Evolutionary conservation across 73 alveolate genomes (phyloP).

Genomic region (Tetrahymena thermophila): DNA sequence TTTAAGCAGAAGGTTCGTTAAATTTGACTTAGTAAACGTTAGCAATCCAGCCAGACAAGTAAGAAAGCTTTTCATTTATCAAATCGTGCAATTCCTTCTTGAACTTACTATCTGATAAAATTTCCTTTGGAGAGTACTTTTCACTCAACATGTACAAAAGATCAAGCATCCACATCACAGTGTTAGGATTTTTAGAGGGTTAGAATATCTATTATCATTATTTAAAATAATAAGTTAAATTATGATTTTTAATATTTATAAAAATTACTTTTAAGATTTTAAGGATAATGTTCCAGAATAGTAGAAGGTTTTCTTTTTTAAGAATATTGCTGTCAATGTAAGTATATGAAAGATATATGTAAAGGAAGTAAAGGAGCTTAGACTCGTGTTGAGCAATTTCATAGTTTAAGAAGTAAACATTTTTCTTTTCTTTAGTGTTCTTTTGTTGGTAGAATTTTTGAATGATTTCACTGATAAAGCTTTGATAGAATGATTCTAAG

Average conservation of each 20-base stretch:
- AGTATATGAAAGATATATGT: constrained; percentile 16
- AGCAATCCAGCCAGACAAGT: constrained; percentile 7
- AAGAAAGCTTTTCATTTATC: constrained; percentile 32
- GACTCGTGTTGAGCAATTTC: constrained; percentile 17
- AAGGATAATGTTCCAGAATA: constrained; percentile 23
- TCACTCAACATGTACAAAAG: constrained; percentile 14
- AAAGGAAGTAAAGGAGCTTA: constrained; percentile 11
- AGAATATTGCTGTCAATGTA: constrained; percentile 14
- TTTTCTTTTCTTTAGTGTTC: constrained; percentile 17
- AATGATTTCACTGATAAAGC: constrained; percentile 5
- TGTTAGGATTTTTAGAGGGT: constrained; percentile 30
- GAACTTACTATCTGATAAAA: constrained; percentile 13
- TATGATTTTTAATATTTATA: not conserved
- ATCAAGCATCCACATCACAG: constrained; percentile 29
- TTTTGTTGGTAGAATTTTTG: constrained; percentile 9
- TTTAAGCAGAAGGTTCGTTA: constrained; percentile 24
- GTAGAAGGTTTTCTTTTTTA: constrained; percentile 15
- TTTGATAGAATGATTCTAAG: constrained; percentile 12
- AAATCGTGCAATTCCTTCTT: constrained; percentile 33
- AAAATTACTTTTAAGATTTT: constrained; percentile 10
- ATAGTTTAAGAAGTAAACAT: constrained; percentile 11
- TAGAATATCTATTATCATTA: not conserved
- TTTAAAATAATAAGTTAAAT: not conserved
- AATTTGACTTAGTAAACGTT: not conserved
- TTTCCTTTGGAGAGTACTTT: constrained; percentile 42